A percentile compares a stretch with the other conserved stretches of the same genome.
Evolutionary conservation across 805 yeast genomes (phyloP).

Genomic region (Starmerella potacharoeniae): DNA sequence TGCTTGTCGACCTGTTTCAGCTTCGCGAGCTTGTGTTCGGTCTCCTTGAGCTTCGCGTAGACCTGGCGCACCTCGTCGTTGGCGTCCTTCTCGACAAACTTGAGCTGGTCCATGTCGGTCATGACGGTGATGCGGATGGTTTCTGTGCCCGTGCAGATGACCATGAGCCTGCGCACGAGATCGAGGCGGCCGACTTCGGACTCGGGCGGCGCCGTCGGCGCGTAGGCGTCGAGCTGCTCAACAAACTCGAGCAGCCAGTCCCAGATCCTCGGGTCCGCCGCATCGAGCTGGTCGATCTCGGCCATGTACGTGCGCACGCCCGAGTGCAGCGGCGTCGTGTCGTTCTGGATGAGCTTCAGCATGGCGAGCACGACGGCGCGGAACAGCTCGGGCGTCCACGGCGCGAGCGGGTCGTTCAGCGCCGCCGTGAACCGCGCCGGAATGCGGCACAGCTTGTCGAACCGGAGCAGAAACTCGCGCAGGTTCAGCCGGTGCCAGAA

Average conservation of each 20-base stretch:
- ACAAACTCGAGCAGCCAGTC: slow-evolving; percentile 24
- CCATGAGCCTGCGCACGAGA: slow-evolving; percentile 24
- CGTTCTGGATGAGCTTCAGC: slow-evolving; percentile 27
- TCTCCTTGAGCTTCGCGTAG: slow-evolving; percentile 22
- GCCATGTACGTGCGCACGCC: slow-evolving; percentile 21
- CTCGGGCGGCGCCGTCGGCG: slow-evolving; percentile 13
- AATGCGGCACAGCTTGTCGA: slow-evolving; percentile 30
- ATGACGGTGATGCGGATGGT: slow-evolving; percentile 28
- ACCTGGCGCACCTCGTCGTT: slow-evolving; percentile 24
- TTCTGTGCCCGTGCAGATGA: slow-evolving; percentile 27
- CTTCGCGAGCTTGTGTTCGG: slow-evolving; percentile 19
- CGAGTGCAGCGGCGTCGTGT: slow-evolving; percentile 25
- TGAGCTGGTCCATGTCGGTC: slow-evolving; percentile 26
- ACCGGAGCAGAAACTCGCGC: slow-evolving; percentile 31
- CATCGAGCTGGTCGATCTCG: slow-evolving; percentile 28
- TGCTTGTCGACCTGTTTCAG: slow-evolving; percentile 20
- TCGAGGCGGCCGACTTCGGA: slow-evolving; percentile 24
- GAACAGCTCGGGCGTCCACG: slow-evolving; percentile 30
- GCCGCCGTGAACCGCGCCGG: slow-evolving; percentile 27
- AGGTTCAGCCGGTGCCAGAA: slow-evolving; percentile 29
- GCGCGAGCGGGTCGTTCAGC: slow-evolving; percentile 29
- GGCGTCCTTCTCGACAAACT: slow-evolving; percentile 22
- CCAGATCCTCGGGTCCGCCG: slow-evolving; percentile 29
- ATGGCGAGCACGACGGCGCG: slow-evolving; percentile 28
- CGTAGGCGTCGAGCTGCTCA: slow-evolving; percentile 17